Conservation (phyloP, 1,284 basidiomycete species). For the Ustilago nuda region DNA sequence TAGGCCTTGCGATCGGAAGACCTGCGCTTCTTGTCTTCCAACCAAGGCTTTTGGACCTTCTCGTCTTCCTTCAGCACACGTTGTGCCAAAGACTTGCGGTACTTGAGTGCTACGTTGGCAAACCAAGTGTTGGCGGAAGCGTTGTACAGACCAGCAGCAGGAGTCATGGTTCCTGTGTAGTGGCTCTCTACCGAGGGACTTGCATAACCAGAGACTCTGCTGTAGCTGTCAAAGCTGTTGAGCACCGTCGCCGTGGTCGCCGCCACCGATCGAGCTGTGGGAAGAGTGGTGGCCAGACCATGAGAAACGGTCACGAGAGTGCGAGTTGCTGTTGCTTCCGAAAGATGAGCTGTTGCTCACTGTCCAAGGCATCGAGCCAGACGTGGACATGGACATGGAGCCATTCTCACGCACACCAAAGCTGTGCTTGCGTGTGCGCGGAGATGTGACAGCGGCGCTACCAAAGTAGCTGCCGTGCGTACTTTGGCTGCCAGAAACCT, state of each 20-base stretch:
- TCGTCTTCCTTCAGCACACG: slow-evolving; percentile 24
- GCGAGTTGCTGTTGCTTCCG: not conserved
- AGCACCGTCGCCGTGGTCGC: not conserved
- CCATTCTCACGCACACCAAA: not conserved
- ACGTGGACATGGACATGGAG: not conserved
- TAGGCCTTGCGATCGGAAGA: slow-evolving; percentile 43
- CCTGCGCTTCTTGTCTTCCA: slow-evolving; percentile 34
- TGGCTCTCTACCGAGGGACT: slow-evolving; percentile 16
- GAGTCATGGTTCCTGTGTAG: slow-evolving; percentile 5
- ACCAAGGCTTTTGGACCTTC: slow-evolving; percentile 49
- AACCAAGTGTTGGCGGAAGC: slow-evolving; percentile 14
- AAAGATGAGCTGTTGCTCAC: slow-evolving; percentile 11
- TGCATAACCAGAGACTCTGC: not conserved
- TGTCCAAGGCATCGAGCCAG: not conserved
- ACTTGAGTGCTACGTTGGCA: slow-evolving; percentile 16
- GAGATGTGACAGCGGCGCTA: not conserved
- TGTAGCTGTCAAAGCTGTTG: not conserved
- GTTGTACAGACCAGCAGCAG: slow-evolving; percentile 26
- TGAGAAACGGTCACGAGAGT: not conserved
- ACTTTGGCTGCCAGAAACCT: not conserved
- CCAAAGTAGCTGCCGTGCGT: slow-evolving; percentile 9
- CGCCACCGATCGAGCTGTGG: not conserved
- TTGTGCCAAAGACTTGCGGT: slow-evolving; percentile 31
- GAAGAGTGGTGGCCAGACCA: not conserved
- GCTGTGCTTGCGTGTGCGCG: slow-evolving; percentile 4